Conservation (phyloP, 1,284 basidiomycete genomes). For the Leccinum huronense region DNA sequence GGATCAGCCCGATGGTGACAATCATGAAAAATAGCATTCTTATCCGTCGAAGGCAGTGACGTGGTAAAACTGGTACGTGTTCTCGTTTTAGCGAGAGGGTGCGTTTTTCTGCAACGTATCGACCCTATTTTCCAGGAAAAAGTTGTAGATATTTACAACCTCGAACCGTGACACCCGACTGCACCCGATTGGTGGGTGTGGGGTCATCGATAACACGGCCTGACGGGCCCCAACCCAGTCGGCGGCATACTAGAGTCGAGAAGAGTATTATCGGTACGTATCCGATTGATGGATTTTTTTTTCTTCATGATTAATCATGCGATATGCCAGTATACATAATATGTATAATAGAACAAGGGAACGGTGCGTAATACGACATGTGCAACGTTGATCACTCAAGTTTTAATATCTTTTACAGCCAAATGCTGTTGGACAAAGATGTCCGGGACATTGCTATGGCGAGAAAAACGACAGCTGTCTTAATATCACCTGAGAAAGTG, state of each 20-base stretch:
- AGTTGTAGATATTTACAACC: constrained; percentile 59
- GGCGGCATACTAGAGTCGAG: too few relatives aligned
- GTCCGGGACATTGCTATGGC: constrained; percentile 71
- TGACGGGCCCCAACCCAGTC: constrained; percentile 38
- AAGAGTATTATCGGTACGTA: too few relatives aligned
- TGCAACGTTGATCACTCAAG: too few relatives aligned
- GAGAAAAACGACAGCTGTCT: constrained; percentile 55
- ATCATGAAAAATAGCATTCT: constrained; percentile 42
- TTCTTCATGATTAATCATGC: too few relatives aligned
- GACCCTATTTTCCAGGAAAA: constrained; percentile 43
- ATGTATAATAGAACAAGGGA: too few relatives aligned
- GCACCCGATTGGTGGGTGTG: constrained; percentile 63
- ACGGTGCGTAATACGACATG: too few relatives aligned
- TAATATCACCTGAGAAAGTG: constrained; percentile 62
- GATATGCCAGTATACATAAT: too few relatives aligned
- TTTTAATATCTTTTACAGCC: too few relatives aligned
- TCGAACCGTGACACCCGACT: constrained; percentile 68
- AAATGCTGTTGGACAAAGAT: constrained; percentile 58
- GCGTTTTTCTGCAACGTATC: constrained; percentile 18
- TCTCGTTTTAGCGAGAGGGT: constrained; percentile 9
- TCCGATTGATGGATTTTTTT: too few relatives aligned
- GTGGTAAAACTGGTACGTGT: constrained; percentile 48
- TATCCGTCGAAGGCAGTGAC: constrained; percentile 55
- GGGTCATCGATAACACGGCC: constrained; percentile 63
- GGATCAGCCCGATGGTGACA: constrained; percentile 16